phyloP scores from a whole-genome alignment of 352 stramenopile species.

The Globisporangium spinosum region DNA sequence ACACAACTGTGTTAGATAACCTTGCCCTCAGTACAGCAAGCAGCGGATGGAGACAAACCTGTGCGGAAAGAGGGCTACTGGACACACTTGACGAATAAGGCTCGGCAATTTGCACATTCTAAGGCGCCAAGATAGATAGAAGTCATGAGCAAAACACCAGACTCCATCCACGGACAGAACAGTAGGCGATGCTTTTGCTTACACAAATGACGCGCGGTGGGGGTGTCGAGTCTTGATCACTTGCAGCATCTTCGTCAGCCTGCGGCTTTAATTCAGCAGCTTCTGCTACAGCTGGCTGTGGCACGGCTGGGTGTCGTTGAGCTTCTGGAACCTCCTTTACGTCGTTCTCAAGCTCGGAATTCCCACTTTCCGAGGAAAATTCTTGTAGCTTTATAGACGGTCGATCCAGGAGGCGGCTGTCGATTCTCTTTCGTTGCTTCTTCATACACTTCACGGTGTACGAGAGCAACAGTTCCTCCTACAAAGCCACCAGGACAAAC shows the following conservation, averaged over 20 bases:
- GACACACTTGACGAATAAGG: slow-evolving; percentile 20
- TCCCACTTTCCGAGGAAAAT: not conserved
- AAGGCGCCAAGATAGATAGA: not conserved
- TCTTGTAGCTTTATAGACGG: slow-evolving; percentile 19
- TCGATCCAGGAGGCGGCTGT: slow-evolving; percentile 6
- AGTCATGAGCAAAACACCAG: not conserved
- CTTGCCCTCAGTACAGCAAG: not conserved
- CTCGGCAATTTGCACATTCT: slow-evolving; percentile 38
- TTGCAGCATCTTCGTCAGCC: not conserved
- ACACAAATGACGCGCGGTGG: not conserved
- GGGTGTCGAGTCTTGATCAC: not conserved
- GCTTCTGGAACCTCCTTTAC: not conserved
- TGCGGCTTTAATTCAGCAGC: not conserved
- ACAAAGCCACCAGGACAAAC: slow-evolving; percentile 6
- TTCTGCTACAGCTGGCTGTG: not conserved
- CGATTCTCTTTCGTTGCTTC: slow-evolving; percentile 1
- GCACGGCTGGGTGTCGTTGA: not conserved
- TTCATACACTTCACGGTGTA: slow-evolving; percentile 33
- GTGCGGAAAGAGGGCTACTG: not conserved
- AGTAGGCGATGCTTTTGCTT: not conserved
- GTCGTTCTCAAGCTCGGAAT: not conserved
- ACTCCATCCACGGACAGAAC: not conserved
- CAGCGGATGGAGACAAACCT: not conserved
- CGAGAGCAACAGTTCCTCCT: slow-evolving; percentile 46
- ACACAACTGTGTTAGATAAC: not conserved